These are phyloP conservation scores for Triticum urartu DNA, from an alignment of 176 grass and related monocot species.

Conservation along the genomic window DNA sequence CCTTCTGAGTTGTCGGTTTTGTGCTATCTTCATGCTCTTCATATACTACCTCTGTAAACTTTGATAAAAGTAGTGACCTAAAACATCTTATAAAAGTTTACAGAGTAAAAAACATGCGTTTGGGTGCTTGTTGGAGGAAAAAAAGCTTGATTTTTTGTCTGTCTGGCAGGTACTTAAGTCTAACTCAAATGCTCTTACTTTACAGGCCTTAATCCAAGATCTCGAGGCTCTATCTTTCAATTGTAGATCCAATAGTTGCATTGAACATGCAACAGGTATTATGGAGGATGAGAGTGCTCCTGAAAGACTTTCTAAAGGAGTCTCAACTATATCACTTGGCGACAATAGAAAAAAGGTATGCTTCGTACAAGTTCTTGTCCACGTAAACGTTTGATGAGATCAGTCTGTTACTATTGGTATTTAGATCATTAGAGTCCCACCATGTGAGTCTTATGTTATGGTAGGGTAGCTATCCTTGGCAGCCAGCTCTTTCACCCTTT, in stretches of 20 bases:
- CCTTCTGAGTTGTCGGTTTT: neutral
- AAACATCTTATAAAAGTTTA: too few species aligned
- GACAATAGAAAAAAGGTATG: slow-evolving; percentile 60
- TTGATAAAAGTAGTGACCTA: too few species aligned
- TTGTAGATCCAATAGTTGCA: slow-evolving; percentile 87
- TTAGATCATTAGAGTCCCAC: slow-evolving; percentile 5
- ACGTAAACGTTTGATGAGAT: neutral
- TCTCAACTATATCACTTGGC: slow-evolving; percentile 74
- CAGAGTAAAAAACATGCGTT: neutral
- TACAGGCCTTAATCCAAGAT: slow-evolving; percentile 71
- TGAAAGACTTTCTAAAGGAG: slow-evolving; percentile 81
- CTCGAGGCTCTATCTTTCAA: slow-evolving; percentile 73
- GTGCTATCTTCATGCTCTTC: neutral
- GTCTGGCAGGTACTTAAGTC: neutral
- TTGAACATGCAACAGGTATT: slow-evolving; percentile 92
- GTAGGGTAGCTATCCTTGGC: neutral
- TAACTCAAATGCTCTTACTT: slow-evolving; percentile 31
- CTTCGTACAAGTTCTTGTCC: neutral
- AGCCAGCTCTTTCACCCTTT: neutral
- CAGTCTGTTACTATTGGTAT: neutral
- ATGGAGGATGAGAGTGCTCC: slow-evolving; percentile 88
- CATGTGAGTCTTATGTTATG: neutral
- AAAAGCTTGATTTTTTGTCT: neutral
- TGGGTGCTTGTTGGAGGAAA: neutral
- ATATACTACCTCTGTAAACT: too few species aligned